Base-by-base conservation (phyloP, 495 filamentous ascomycete species). In the Xylaria acuta region DNA sequence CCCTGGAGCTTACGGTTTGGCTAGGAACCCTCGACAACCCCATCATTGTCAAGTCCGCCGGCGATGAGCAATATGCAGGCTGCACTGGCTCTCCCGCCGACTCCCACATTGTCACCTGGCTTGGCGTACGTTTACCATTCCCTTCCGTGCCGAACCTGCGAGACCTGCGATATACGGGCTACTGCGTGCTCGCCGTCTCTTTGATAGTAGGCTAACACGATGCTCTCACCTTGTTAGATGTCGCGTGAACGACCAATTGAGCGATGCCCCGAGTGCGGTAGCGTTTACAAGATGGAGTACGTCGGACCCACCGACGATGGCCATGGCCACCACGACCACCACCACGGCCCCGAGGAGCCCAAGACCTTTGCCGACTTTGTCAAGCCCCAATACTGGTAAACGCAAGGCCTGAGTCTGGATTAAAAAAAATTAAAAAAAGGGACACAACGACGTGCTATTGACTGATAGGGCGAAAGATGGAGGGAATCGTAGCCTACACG, bases 231-330 rank as follows among this genome's bases (percentile, higher is more conserved):
- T 32, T 16, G 38, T 22, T 76, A 95, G 93, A 90, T 94, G 81
- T 92, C 93, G 77, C 93, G 94, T 78, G 92, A 94, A 73, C 94
- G 95, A 82, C 96, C 96, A 51, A 79, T 97, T 73, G 90, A 96
- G 85, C 93, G 96, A 77, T 99, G 96, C 90, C 86, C 88, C 79
- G 96, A 99, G 87, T 99, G 96, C 86, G 97, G 97, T 65, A 90
- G 89, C 85, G 93, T 94, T 75, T 92, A 95, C 84, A 97, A 97
- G 90, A 93, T 98, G 90, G 93, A 98, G 81, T 99, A 98, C 81
- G 81, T 98, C 69, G 96, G 96, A 45, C 92, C 94, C 38, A 77
- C 87, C 78, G 92, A 92, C 72, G 91, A 94, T 80, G 84, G 82
- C 58, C 85, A 90, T 75, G 82, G 83, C 76, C 86, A 87, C 77